phyloP scores from a whole-genome alignment of 768 basidiomycete species.

The Mycena albidolilacea region DNA sequence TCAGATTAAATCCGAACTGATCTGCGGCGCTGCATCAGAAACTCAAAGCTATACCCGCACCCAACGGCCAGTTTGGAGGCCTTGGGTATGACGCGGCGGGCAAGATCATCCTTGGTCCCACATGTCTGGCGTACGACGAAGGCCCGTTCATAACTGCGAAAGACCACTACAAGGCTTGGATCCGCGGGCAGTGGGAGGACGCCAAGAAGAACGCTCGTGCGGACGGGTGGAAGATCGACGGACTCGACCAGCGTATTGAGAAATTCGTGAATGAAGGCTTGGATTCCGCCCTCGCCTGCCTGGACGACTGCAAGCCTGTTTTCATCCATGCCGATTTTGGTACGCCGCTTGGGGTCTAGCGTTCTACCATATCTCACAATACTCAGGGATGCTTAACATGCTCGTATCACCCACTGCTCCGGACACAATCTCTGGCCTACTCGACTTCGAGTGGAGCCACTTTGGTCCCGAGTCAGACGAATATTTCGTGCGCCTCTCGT shows the following conservation, averaged over 20 bases:
- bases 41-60: conserved; percentile 22
- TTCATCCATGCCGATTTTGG: conserved; percentile 31
- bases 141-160: conserved; percentile 24
- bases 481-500: conserved; percentile 18
- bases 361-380: not conserved
- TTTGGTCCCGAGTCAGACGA: conserved; percentile 28
- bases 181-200: conserved; percentile 31
- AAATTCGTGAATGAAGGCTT: conserved; percentile 24
- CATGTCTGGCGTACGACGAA: conserved; percentile 28
- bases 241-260: conserved; percentile 27
- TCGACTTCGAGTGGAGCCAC: conserved; percentile 32
- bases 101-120: conserved; percentile 27
- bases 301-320: conserved; percentile 13
- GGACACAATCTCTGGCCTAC: conserved; percentile 14
- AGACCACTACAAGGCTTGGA: conserved; percentile 31
- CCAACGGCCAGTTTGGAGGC: conserved; percentile 19
- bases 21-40: conserved; percentile 4
- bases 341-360: not conserved
- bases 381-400: conserved; percentile 19
- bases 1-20: not conserved
- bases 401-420: conserved; percentile 23
- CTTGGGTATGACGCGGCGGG: conserved; percentile 22
- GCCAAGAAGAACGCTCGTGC: conserved; percentile 19
- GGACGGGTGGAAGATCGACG: conserved; percentile 26
- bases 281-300: conserved; percentile 26